Base-by-base conservation (phyloP, 192 early-diverging fungal species). In the Piromyces finnis region DNA sequence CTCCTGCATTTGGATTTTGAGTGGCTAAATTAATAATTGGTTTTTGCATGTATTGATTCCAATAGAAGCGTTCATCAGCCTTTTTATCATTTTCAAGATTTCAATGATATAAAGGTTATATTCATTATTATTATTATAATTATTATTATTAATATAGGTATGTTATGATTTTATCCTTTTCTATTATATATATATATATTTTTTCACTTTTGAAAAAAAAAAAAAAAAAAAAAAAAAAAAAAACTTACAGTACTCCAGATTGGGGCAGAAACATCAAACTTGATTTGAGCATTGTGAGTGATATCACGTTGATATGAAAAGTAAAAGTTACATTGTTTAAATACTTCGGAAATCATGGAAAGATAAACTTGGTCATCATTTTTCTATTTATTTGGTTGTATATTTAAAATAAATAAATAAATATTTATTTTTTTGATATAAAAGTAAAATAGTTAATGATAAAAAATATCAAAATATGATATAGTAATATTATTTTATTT, bases 1-100 rank as follows among this genome's bases (percentile, higher is more conserved):
- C 36, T 9, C 28, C 79, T 9, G 35, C 22, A 28, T 81, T 79
- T 29, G 32, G 80, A 22, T 81, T n/a, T 29, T 77, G 78, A 6
- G 79, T 27, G 7, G 87, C 84, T 30, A 88, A 78, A 12, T 93
- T 86, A 80, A 94, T 95, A 30, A 97, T 85, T 78, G 91, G 88
- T 79, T 89, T 83, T 30, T 89, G 85, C 28, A 95, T 84, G 77
- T 90, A 88, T 30, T 85, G 87, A 87, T 98, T 99, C 94, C 93
- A 99, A 84, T 96, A 98, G 85, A 98, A 99, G 78, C 95, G 88
- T 78, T 96, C 94, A 85, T 97, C 95, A 28, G 95, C 93, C 88
- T 94, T 79, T 41, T n/a, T 22, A 22, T 51, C 0, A 22, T 22
- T 22, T 7, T 35, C 12, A 35, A 12, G 3, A 7, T 7, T 35